Evolutionary conservation across 257 asterid genomes (phyloP).

Genomic region (Jaltomata sinuosa): DNA sequence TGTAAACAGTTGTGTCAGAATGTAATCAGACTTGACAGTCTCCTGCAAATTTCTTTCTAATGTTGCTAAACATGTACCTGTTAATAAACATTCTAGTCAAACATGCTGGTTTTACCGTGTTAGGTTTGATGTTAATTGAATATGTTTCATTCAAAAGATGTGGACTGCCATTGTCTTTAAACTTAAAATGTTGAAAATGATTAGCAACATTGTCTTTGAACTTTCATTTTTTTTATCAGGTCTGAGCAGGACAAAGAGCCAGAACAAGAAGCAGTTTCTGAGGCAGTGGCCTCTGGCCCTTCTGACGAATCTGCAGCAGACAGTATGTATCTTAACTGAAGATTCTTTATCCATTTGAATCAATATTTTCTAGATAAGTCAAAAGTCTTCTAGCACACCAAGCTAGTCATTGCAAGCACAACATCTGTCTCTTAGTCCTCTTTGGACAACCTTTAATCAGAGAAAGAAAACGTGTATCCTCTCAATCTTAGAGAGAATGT

Average conservation of each 20-base stretch:
- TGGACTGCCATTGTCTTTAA: too few relatives aligned
- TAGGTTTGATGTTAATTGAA: not conserved
- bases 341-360: not conserved
- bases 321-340: constrained; percentile 27
- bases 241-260: constrained; percentile 99
- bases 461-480: too few relatives aligned
- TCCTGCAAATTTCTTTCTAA: not conserved
- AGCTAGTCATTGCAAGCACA: too few relatives aligned
- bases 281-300: constrained; percentile 53
- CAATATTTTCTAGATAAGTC: not conserved
- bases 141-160: not conserved
- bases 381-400: not conserved
- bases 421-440: too few relatives aligned
- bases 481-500: too few relatives aligned
- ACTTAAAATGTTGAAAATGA: too few relatives aligned
- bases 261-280: constrained; percentile 65
- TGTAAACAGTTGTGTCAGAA: not conserved
- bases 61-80: not conserved
- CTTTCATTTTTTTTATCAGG: constrained; percentile 28
- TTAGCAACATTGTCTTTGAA: not conserved
- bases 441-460: too few relatives aligned
- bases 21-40: not conserved
- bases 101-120: not conserved
- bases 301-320: constrained; percentile 66
- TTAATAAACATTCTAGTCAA: not conserved